phyloP scores from a whole-genome alignment of 2,329 filamentous ascomycete genomes.

The Talaromyces sp. region DNA sequence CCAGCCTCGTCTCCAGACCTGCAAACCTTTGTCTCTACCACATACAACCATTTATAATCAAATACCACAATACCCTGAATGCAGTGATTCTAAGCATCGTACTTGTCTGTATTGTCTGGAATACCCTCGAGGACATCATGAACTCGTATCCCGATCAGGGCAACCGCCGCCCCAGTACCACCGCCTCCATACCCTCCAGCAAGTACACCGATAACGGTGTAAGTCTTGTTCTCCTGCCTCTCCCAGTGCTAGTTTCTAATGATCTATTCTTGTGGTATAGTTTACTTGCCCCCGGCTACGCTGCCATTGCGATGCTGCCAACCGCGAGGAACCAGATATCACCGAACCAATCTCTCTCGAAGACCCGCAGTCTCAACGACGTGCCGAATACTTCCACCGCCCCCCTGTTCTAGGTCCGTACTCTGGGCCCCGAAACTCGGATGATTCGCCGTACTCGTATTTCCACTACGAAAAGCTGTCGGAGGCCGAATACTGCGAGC shows the following conservation, averaged over 20 bases:
- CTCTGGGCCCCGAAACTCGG: slow-evolving; percentile 4
- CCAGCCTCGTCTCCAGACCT: neutral
- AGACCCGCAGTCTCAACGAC: slow-evolving; percentile 22
- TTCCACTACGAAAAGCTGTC: slow-evolving; percentile 8
- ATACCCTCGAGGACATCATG: neutral
- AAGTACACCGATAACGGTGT: slow-evolving; percentile 9
- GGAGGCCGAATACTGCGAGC: slow-evolving; percentile 8
- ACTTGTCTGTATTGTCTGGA: neutral
- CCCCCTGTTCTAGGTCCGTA: slow-evolving; percentile 25
- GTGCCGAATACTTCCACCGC: slow-evolving; percentile 27
- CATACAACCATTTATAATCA: neutral
- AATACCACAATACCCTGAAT: neutral
- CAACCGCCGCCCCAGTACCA: slow-evolving; percentile 3
- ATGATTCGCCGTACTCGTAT: slow-evolving; percentile 9
- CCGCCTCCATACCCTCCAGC: slow-evolving; percentile 8
- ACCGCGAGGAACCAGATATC: slow-evolving; percentile 3
- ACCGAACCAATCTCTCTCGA: slow-evolving; percentile 14
- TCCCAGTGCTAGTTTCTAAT: neutral
- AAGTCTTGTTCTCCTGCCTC: neutral
- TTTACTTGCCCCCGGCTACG: slow-evolving; percentile 1
- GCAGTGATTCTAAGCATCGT: neutral
- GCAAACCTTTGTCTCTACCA: neutral
- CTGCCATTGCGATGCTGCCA: slow-evolving; percentile 11
- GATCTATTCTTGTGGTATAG: neutral
- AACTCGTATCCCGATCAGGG: neutral